Percentiles rank a stretch among this genome's conserved stretches.
Conservation (phyloP, 768 basidiomycete species). For the Pisolithus sp. region DNA sequence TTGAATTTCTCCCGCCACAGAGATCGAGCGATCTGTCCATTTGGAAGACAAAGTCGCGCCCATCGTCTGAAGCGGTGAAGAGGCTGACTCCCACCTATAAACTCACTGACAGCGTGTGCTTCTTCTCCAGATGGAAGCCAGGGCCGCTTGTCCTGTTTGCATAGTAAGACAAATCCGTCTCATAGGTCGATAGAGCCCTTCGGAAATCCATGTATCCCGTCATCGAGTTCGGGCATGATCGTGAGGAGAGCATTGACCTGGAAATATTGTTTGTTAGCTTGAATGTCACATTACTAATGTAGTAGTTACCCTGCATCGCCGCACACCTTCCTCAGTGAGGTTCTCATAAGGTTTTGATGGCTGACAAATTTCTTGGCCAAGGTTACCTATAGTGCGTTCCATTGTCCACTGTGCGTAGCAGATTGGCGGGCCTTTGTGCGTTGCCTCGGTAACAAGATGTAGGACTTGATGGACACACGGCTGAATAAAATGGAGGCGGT, state of each 20-base stretch:
- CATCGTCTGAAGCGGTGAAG: not conserved
- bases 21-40: no score
- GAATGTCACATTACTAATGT: no score
- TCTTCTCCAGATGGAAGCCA: not conserved
- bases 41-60: no score
- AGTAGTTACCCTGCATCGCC: not conserved
- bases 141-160: not conserved
- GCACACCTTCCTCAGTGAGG: constrained; percentile 18
- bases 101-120: not conserved
- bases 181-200: no score
- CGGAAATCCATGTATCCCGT: no score
- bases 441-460: constrained; percentile 19
- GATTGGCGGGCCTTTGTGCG: constrained; percentile 16
- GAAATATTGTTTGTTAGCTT: no score
- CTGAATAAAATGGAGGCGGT: constrained; percentile 24
- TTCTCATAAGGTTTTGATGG: constrained; percentile 23
- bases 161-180: not conserved
- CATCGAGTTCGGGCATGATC: no score
- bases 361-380: constrained; percentile 21
- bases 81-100: not conserved
- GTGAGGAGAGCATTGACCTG: no score
- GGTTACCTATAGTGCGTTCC: constrained; percentile 20
- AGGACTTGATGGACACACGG: constrained; percentile 20
- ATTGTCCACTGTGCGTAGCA: constrained; percentile 24
- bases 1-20: no score